phyloP scores from a whole-genome alignment of 495 filamentous ascomycete genomes.

The Rusavskia elegans region DNA sequence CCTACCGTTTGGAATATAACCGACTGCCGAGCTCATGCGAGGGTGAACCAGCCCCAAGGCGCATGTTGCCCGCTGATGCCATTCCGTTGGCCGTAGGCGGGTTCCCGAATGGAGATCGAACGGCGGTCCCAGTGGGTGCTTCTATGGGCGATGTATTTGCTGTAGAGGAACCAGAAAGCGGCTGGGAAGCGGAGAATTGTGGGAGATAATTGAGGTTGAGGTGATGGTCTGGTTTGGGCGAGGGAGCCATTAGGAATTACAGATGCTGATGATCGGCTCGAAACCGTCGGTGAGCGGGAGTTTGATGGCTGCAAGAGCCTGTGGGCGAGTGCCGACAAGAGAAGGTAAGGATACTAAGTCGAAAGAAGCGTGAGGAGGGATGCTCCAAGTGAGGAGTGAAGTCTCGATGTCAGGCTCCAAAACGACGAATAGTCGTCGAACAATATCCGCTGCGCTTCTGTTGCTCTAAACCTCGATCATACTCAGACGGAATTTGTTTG shows the following conservation, averaged over 20 bases:
- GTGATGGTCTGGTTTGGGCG: slow-evolving; percentile 45
- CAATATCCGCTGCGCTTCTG: neutral
- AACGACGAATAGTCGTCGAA: neutral
- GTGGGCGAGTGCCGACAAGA: neutral
- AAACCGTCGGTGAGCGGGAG: neutral
- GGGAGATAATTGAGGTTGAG: slow-evolving; percentile 65
- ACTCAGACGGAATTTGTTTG: too few relatives aligned
- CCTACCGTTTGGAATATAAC: slow-evolving; percentile 86
- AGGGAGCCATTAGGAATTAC: slow-evolving; percentile 89
- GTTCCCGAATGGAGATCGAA: slow-evolving; percentile 62
- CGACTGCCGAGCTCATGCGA: slow-evolving; percentile 74
- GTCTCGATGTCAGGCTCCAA: neutral
- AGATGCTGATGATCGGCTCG: neutral
- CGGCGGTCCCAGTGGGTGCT: slow-evolving; percentile 44
- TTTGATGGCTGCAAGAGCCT: neutral
- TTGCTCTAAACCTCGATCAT: too few relatives aligned
- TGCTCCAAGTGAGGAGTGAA: neutral
- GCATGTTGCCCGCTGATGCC: slow-evolving; percentile 55
- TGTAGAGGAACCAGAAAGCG: slow-evolving; percentile 73
- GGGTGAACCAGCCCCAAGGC: slow-evolving; percentile 89
- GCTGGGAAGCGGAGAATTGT: slow-evolving; percentile 55
- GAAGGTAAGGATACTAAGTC: neutral
- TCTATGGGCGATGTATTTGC: slow-evolving; percentile 80
- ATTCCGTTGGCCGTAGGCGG: slow-evolving; percentile 45
- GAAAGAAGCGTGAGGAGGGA: neutral